Base-by-base conservation (phyloP, 2,329 filamentous ascomycete species). In the Penicillium brevicompactum region DNA sequence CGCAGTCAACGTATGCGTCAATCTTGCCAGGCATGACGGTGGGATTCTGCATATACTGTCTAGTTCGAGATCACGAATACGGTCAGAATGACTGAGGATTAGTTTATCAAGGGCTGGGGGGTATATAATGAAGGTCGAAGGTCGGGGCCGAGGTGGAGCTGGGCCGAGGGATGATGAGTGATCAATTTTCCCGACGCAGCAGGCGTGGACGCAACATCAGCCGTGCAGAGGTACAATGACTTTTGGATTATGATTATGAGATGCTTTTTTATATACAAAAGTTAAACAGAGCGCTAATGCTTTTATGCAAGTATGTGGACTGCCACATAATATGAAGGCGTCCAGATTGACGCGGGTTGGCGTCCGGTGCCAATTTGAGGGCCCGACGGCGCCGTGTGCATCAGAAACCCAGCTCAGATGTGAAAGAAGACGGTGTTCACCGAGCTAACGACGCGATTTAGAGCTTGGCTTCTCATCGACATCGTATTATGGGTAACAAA, bases 111-210 rank as follows among this genome's bases (percentile, higher is more conserved):
- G 34, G 18, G 1, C 18, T 18, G 18, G 18, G 18, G 18, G 13
- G 41, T 58, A 52, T 51, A 52, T 58, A 53, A 37, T 16, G 24
- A 30, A 30, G 40, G 56, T 37, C 13, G 4, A 40, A 30, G 43
- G 18, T 18, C 31, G 46, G 41, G 54, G 32, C 60, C 57, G 59
- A 65, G 62, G 57, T 52, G 57, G 57, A 47, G 55, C 53, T 51
- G 60, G 47, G 43, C 62, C 62, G 62, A 63, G 62, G 63, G 55
- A 44, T 66, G 62, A 65, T 66, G 58, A 63, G 57, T 66, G 57
- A 66, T 66, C 63, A 62, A 49, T 47, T 49, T 38, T 13, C n/a
- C 16, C 24, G 11, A 41, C 7, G 24, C 24, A 27, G 4, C 24
- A 4, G 24, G 5, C 24, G 24, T 27, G 5, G 8, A 27, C 24